Evolutionary conservation across 2,329 filamentous ascomycete genomes (phyloP).

Genomic region (Paecilomyces dactylethromorphus): DNA sequence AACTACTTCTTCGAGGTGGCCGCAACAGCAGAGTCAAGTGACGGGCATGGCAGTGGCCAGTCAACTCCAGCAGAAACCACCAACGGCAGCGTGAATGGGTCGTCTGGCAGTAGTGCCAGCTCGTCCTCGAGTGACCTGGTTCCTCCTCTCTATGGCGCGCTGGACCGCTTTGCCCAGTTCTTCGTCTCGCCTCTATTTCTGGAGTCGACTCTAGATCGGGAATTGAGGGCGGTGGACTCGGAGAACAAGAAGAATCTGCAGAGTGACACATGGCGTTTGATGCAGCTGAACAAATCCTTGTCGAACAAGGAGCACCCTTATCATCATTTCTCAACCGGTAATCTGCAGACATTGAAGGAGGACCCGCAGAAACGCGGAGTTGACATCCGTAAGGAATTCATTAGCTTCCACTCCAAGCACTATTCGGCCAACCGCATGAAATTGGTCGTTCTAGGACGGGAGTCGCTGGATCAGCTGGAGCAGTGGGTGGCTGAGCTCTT

Average conservation of each 20-base stretch:
- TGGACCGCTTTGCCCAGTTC: slow-evolving; percentile 91
- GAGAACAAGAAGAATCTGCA: slow-evolving; percentile 98
- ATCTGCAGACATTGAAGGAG: slow-evolving; percentile 77
- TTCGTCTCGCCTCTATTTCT: slow-evolving; percentile 86
- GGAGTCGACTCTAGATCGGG: slow-evolving; percentile 75
- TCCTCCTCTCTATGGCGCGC: slow-evolving; percentile 68
- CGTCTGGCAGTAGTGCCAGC: slow-evolving; percentile 15
- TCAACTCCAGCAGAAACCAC: slow-evolving; percentile 17
- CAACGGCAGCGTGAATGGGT: slow-evolving; percentile 10
- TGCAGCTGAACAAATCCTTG: slow-evolving; percentile 82
- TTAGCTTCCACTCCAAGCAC: slow-evolving; percentile 80
- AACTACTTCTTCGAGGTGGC: slow-evolving; percentile 98
- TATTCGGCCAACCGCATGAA: slow-evolving; percentile 96
- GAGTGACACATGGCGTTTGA: slow-evolving; percentile 78
- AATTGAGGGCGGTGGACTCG: slow-evolving; percentile 83
- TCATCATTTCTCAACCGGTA: slow-evolving; percentile 87
- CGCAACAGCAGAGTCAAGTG: slow-evolving; percentile 56
- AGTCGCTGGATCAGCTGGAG: slow-evolving; percentile 74
- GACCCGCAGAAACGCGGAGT: slow-evolving; percentile 71
- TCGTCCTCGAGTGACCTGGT: slow-evolving; percentile 14
- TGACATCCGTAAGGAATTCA: slow-evolving; percentile 84
- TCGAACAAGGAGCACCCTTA: slow-evolving; percentile 83
- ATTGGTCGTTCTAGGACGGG: slow-evolving; percentile 75
- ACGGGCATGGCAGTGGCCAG: slow-evolving; percentile 16
- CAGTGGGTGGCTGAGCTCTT: slow-evolving; percentile 81